A percentile compares a stretch with the other conserved stretches of the same genome.
These are phyloP conservation scores for Rhododendron mucronatum DNA, from an alignment of 148 eudicot genomes.

Conservation along the genomic window DNA sequence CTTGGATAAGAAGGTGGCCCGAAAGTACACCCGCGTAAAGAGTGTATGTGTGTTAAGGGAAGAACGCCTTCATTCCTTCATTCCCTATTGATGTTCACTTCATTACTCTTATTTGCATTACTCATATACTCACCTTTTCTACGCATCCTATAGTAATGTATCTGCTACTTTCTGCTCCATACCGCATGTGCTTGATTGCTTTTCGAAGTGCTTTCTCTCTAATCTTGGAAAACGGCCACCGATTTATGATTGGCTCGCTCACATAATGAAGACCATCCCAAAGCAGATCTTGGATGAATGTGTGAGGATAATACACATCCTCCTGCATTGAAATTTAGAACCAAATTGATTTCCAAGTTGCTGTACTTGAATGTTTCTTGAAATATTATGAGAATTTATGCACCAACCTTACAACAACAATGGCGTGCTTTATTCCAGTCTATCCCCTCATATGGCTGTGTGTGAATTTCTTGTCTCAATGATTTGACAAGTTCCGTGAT, in stretches of 20 bases:
- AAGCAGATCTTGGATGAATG: conserved; percentile 13
- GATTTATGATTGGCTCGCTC: conserved; percentile 6
- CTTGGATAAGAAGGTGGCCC: too few relatives aligned
- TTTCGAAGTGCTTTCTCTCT: conserved; percentile 11
- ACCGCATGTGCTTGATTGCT: not conserved
- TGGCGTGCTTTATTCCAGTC: conserved; percentile 16
- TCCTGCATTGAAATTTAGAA: conserved; percentile 5
- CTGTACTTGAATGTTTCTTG: not conserved
- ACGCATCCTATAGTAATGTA: conserved; percentile 5
- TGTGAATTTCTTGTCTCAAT: conserved; percentile 6
- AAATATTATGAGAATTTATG: not conserved
- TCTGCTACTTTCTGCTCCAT: conserved; percentile 11
- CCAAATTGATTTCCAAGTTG: not conserved
- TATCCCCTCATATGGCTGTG: conserved; percentile 4
- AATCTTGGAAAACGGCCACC: conserved; percentile 13
- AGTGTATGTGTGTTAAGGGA: too few relatives aligned
- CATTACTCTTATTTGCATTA: not conserved
- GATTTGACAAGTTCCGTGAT: conserved; percentile 5
- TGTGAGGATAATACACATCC: conserved; percentile 11
- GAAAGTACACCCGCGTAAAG: too few relatives aligned
- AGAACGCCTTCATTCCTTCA: too few relatives aligned
- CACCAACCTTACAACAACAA: conserved; percentile 13
- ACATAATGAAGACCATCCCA: conserved; percentile 16
- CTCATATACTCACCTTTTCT: not conserved
- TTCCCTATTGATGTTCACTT: too few relatives aligned